Base-by-base conservation (phyloP, 2,329 filamentous ascomycete species). In the Penicillium sp. region DNA sequence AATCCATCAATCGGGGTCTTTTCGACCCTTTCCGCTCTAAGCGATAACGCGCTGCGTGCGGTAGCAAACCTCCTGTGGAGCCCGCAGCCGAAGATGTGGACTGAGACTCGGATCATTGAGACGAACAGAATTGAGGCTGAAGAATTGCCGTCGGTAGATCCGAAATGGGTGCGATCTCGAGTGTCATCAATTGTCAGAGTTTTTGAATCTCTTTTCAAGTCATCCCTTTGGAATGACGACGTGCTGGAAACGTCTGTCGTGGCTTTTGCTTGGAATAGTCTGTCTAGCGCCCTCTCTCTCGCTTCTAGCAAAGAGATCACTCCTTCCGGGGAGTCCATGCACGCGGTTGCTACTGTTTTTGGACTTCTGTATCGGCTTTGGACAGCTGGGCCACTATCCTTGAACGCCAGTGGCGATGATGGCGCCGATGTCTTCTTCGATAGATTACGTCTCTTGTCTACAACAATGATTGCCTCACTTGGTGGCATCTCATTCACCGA, bases 221-320 rank as follows among this genome's bases (percentile, higher is more conserved):
- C 63, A 7, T 70, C 69, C 2, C 61, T 73, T 11, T 77, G 73
- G 68, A 63, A 59, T 40, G 58, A 65, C 8, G 64, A 70, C 20
- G 53, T 62, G 22, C 62, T 73, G 2, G 41, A 52, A 14, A 48
- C 52, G 10, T 65, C 62, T 3, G 50, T 59, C 26, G 68, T 82
- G 6, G 73, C 80, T 7, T 68, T 81, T 13, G 62, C 87, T 3
- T 76, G 79, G 61, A 72, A 67, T 38, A 75, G 74, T 35, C 80
- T 86, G 33, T 67, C 74, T 35, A 76, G 77, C 39, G 66, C 69
- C 11, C 56, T 90, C n/a, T 72, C 76, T 6, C 71, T 77, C 33
- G 71, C 75, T 1, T 74, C 74, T 12, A 84, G 77, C 46, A 94
- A 95, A 63, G 92, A 98, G 62, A 83, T 98, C 51, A 94, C 90